A percentile compares a stretch with the other conserved stretches of the same genome.
Evolutionary conservation across 129 eudicot genomes (phyloP).

Genomic region (Arctium minus): DNA sequence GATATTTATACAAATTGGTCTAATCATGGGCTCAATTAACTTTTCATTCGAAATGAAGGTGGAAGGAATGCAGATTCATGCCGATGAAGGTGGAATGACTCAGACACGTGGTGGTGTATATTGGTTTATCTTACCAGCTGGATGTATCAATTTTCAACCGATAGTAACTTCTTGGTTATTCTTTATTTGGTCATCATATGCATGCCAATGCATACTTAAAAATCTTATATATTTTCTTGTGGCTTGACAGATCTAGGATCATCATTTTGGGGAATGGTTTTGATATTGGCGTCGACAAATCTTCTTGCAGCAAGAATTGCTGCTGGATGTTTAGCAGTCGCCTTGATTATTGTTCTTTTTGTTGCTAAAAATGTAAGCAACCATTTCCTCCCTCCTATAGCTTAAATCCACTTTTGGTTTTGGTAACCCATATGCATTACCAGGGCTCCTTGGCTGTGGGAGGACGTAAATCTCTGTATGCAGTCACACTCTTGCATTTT

Average conservation of each 20-base stretch:
- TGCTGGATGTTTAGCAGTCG: slow-evolving; percentile 86
- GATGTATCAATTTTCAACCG: slow-evolving; percentile 32
- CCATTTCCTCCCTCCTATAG: not conserved
- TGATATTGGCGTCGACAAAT: slow-evolving; percentile 87
- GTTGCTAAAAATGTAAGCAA: slow-evolving; percentile 58
- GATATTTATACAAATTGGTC: not conserved
- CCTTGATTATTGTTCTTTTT: slow-evolving; percentile 52
- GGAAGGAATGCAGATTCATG: slow-evolving; percentile 62
- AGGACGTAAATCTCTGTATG: not conserved
- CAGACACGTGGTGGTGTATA: slow-evolving; percentile 59
- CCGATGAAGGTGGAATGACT: slow-evolving; percentile 63
- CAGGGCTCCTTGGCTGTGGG: not conserved
- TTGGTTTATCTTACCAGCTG: slow-evolving; percentile 67
- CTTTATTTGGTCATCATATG: not conserved
- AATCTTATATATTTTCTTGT: not conserved
- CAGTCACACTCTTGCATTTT: not conserved
- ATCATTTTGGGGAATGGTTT: slow-evolving; percentile 98
- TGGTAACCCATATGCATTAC: no score
- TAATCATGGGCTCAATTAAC: not conserved
- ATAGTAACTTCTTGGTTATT: not conserved
- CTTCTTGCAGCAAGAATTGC: slow-evolving; percentile 84
- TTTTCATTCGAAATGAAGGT: slow-evolving; percentile 33
- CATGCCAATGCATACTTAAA: not conserved
- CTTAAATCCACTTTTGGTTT: no score
- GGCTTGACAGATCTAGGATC: slow-evolving; percentile 73